These are phyloP conservation scores for Diversispora eburnea DNA, from an alignment of 192 early-diverging fungal species.

Conservation along the genomic window DNA sequence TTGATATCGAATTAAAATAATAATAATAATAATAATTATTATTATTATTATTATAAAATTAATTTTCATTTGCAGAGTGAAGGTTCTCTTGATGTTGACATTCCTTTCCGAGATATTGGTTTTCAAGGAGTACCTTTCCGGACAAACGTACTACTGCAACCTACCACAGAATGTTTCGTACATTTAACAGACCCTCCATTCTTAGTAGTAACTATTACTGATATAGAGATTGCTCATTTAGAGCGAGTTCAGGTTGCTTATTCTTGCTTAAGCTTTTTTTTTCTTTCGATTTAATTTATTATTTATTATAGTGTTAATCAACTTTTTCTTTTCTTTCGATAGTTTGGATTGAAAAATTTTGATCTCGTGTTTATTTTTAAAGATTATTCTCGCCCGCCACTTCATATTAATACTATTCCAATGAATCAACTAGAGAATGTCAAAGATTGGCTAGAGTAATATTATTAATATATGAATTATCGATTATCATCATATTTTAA, in stretches of 20 bases:
- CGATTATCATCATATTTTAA: not conserved
- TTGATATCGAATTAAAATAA: not conserved
- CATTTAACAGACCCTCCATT: constrained; percentile 94
- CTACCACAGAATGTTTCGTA: constrained; percentile 94
- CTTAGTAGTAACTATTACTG: constrained; percentile 82
- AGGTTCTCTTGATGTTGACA: constrained; percentile 81
- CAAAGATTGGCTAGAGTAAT: constrained; percentile 91
- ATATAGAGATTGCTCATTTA: constrained; percentile 93
- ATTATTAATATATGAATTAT: constrained; percentile 61
- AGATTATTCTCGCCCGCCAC: constrained; percentile 79
- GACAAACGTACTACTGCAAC: constrained; percentile 89
- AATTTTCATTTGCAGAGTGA: constrained; percentile 53
- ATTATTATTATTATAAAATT: no score
- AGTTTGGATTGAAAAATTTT: constrained; percentile 97
- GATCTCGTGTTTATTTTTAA: constrained; percentile 98
- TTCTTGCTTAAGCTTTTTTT: not conserved
- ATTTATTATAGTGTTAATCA: constrained; percentile 50
- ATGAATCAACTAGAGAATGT: constrained; percentile 88
- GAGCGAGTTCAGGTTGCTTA: constrained; percentile 79
- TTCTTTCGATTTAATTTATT: not conserved
- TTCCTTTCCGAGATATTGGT: constrained; percentile 88
- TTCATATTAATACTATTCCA: constrained; percentile 97
- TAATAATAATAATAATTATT: constrained; percentile 4
- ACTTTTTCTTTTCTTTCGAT: constrained; percentile 73
- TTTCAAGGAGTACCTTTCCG: constrained; percentile 93